Conservation (phyloP, 805 yeast genomes). For the Kazachstania bromeliacearum region DNA sequence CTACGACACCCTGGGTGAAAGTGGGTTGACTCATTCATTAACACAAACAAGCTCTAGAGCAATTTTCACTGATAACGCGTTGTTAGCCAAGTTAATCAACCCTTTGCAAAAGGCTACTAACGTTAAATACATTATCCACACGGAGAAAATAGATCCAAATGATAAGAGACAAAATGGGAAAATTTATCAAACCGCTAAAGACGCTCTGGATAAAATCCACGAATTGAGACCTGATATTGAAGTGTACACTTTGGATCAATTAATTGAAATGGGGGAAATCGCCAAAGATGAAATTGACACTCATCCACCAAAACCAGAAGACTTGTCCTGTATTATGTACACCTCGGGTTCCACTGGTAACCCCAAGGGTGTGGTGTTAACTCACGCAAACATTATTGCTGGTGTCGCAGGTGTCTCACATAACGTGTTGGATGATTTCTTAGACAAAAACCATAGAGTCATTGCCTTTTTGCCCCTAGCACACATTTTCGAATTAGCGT, state of each 20-base stretch:
- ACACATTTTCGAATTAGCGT: conserved; percentile 86
- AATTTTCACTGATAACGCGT: conserved; percentile 73
- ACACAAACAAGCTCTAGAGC: conserved; percentile 70
- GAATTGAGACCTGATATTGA: conserved; percentile 66
- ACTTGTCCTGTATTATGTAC: conserved; percentile 55
- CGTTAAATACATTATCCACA: conserved; percentile 62
- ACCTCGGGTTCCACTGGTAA: conserved; percentile 71
- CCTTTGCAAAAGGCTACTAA: conserved; percentile 60
- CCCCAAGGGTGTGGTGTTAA: conserved; percentile 67
- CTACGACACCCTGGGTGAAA: conserved; percentile 87
- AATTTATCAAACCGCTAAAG: conserved; percentile 45
- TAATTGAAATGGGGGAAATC: conserved; percentile 50
- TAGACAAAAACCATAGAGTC: conserved; percentile 55
- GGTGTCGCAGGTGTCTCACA: conserved; percentile 77
- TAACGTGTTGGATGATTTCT: conserved; percentile 42
- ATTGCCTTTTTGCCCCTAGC: conserved; percentile 92
- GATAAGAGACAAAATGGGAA: conserved; percentile 58
- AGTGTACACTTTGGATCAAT: conserved; percentile 56
- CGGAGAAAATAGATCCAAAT: conserved; percentile 47
- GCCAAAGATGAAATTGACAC: conserved; percentile 34
- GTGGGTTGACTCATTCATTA: conserved; percentile 78
- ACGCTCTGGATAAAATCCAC: conserved; percentile 49
- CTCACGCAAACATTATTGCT: conserved; percentile 60
- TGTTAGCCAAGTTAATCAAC: conserved; percentile 54
- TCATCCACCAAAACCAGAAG: conserved; percentile 39